Conservation (phyloP, 306 rosid genomes). For the Gastrolobium villosum region DNA sequence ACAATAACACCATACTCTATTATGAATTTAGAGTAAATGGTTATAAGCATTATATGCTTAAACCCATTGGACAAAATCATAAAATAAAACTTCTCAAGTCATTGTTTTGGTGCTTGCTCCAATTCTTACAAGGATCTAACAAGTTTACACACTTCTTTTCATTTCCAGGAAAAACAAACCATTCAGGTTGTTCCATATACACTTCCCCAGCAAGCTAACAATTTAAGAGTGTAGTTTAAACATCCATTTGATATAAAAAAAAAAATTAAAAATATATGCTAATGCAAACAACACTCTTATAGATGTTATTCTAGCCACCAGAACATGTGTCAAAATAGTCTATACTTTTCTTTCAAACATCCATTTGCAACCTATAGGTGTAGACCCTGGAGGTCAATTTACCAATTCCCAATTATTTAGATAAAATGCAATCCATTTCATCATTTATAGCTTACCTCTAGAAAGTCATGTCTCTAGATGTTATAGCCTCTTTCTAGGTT, state of each 20-base stretch:
- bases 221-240: background rate
- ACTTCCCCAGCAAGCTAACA: background rate
- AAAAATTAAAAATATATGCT: background rate
- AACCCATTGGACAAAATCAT: background rate
- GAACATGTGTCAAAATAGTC: background rate
- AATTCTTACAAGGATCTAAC: background rate
- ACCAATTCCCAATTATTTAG: background rate
- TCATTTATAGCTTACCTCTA: background rate
- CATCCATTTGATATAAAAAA: background rate
- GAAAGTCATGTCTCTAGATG: background rate
- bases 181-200: background rate
- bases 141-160: slow-evolving; percentile 4
- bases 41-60: too few relatives aligned
- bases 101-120: background rate
- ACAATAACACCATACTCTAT: background rate
- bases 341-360: background rate
- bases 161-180: background rate
- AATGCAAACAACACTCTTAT: background rate
- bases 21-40: background rate
- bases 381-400: background rate
- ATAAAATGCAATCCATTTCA: background rate
- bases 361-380: too few relatives aligned
- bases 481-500: background rate
- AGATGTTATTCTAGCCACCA: background rate
- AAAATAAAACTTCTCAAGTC: too few relatives aligned